These are phyloP conservation scores for Lithohypha guttulata DNA, from an alignment of 2,329 filamentous ascomycete genomes.

Conservation along the genomic window DNA sequence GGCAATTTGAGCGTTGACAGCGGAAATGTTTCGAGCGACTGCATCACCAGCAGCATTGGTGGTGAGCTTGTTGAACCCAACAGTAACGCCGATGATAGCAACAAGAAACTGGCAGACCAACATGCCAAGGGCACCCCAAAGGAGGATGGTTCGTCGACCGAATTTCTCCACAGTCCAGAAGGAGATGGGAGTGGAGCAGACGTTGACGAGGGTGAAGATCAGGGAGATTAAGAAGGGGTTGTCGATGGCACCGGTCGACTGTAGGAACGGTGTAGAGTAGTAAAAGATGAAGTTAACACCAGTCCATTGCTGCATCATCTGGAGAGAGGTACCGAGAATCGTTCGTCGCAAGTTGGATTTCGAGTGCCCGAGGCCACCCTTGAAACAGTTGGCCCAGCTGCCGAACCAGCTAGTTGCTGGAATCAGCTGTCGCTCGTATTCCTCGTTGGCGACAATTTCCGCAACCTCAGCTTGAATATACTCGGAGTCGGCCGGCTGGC, in stretches of 20 bases:
- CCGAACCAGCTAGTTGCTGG: conserved; percentile 15
- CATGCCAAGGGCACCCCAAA: conserved; percentile 73
- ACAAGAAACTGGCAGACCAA: conserved; percentile 69
- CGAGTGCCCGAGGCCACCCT: conserved; percentile 41
- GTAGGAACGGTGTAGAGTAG: conserved; percentile 70
- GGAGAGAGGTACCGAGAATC: conserved; percentile 59
- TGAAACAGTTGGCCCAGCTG: conserved; percentile 55
- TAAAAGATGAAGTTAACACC: conserved; percentile 92
- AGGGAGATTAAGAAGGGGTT: conserved; percentile 76
- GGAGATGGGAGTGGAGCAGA: conserved; percentile 71
- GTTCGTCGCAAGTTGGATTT: conserved; percentile 52
- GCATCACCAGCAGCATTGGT: conserved; percentile 53
- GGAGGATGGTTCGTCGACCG: conserved; percentile 68
- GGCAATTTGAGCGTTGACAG: conserved; percentile 58
- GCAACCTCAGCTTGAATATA: conserved; percentile 69
- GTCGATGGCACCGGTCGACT: conserved; percentile 61
- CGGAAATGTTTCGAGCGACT: conserved; percentile 36
- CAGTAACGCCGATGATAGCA: conserved; percentile 52
- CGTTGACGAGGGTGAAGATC: conserved; percentile 81
- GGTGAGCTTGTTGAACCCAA: conserved; percentile 20
- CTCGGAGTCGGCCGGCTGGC: conserved; percentile 60
- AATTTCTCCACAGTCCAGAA: conserved; percentile 78
- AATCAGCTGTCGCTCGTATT: conserved; percentile 51
- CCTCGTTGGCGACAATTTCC: conserved; percentile 81
- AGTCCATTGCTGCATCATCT: conserved; percentile 73